Evolutionary conservation across 192 early-diverging fungal genomes (phyloP).

Genomic region (Backusella macrospora): DNA sequence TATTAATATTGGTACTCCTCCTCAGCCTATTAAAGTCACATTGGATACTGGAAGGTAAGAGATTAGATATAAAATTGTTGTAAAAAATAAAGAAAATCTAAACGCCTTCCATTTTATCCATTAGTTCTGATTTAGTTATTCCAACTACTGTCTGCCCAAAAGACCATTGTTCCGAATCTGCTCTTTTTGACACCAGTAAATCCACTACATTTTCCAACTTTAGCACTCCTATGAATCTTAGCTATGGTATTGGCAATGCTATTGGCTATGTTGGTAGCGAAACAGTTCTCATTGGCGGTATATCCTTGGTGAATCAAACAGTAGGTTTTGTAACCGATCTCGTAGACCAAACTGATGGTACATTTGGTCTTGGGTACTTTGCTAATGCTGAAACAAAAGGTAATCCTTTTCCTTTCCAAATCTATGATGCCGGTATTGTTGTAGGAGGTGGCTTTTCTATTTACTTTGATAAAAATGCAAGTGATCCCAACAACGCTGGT

Average conservation of each 20-base stretch:
- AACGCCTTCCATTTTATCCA: neutral
- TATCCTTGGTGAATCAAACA: neutral
- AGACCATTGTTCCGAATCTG: neutral
- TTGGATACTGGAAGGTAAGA: neutral
- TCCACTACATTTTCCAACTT: neutral
- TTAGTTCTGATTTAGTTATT: conserved; percentile 3
- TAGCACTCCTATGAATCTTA: neutral
- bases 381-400: neutral
- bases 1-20: neutral
- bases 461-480: conserved; percentile 5
- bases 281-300: neutral
- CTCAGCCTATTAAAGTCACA: neutral
- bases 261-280: conserved; percentile 4
- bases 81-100: neutral
- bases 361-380: neutral
- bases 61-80: neutral
- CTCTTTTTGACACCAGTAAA: neutral
- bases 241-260: neutral
- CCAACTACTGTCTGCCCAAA: conserved; percentile 3
- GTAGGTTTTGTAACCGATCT: neutral
- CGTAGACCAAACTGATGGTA: neutral
- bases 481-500: neutral
- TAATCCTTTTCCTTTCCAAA: neutral
- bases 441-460: neutral
- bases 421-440: neutral